phyloP scores from a whole-genome alignment of 352 stramenopile species.

The Pythium rishiriense region DNA sequence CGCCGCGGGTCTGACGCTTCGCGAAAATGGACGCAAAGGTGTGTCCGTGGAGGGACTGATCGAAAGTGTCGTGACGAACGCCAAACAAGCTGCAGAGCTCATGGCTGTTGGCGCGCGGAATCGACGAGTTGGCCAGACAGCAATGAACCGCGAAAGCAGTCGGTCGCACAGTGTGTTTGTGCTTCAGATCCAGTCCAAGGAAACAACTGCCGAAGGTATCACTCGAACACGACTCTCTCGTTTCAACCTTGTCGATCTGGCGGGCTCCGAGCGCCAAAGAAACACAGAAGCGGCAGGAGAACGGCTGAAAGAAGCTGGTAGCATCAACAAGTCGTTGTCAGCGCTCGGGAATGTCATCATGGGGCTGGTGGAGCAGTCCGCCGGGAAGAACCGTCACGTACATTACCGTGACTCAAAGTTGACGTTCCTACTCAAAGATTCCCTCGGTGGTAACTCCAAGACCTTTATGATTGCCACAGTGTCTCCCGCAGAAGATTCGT shows the following conservation, averaged over 20 bases:
- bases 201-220: conserved; percentile 51
- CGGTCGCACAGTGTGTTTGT: conserved; percentile 87
- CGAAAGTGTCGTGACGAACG: conserved; percentile 67
- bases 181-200: conserved; percentile 71
- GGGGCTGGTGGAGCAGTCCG: conserved; percentile 78
- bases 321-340: conserved; percentile 97
- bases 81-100: conserved; percentile 65
- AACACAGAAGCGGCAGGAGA: conserved; percentile 95
- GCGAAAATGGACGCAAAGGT: conserved; percentile 72
- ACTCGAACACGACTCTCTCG: conserved; percentile 84
- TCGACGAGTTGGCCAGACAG: conserved; percentile 74
- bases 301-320: conserved; percentile 95
- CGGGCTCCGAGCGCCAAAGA: conserved; percentile 96
- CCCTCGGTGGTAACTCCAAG: conserved; percentile 83
- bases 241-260: conserved; percentile 98
- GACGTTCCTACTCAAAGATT: conserved; percentile 85
- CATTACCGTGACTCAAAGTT: conserved; percentile 88
- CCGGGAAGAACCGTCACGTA: conserved; percentile 79
- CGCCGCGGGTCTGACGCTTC: conserved; percentile 53
- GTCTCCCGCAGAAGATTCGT: conserved; percentile 81
- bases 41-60: conserved; percentile 79
- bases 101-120: conserved; percentile 80
- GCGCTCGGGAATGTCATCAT: conserved; percentile 96
- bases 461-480: conserved; percentile 88
- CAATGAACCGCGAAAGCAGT: conserved; percentile 86